Base-by-base conservation (phyloP, 2,329 filamentous ascomycete species). In the Claviceps digitariae region DNA sequence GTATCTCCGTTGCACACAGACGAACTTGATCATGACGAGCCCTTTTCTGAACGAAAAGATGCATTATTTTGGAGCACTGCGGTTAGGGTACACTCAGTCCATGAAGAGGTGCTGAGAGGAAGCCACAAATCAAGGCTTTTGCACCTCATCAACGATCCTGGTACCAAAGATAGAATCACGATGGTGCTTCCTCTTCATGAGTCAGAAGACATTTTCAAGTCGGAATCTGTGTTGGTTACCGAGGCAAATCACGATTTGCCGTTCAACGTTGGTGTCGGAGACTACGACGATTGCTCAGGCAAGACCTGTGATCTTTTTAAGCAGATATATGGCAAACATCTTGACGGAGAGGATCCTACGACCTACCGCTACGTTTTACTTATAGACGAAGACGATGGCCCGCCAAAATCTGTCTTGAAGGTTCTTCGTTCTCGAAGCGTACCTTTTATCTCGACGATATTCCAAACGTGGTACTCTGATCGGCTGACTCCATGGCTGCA, bases 381-480 rank as follows among this genome's bases (percentile, higher is more conserved):
- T 54, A 72, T 85, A 4, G 87, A 93, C 64, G 80, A 82, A 8
- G 82, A 84, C 21, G 75, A 80, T 20, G 87, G 86, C 54, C 84
- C 82, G 0, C 78, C 84, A 15, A 60, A 55, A 12, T 63, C 29
- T 20, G 76, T 88, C 58, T 67, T 87, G 10, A 76, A 78, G 0
- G 82, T 84, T 54, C 65, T 93, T 5, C 77, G 78, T 48, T 87
- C 84, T 17, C 72, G 72, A 57, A 83, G 77, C 48, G 73, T 90
- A 5, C 86, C 86, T 0, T 80, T 93, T 63, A 75, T 88, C 58
- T 79, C 81, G 1, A 82, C 82, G 0, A 72, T 91, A 7, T 91
- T 90, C 66, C 77, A 81, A 25, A 82, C 88, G 62, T 94, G 88
- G 88, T 87, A 84, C 66, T 84, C 87, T 55, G 81, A 83, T 50